phyloP scores from a whole-genome alignment of 2,329 filamentous ascomycete species.

The Albifimbria verrucaria region DNA sequence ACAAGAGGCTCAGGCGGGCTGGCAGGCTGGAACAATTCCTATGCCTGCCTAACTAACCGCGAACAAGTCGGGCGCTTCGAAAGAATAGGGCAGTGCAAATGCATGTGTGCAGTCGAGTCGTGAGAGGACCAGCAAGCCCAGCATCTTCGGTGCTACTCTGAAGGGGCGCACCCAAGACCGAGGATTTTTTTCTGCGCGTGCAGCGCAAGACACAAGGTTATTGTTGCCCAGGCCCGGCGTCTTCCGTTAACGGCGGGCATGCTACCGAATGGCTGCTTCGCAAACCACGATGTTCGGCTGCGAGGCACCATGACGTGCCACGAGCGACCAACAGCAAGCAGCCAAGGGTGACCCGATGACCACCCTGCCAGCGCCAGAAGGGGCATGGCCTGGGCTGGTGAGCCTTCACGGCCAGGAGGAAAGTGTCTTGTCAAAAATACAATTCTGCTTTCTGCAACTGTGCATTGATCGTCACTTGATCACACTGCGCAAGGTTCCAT shows the following conservation, averaged over 20 bases:
- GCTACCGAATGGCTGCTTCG: not conserved
- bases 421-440: not conserved
- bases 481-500: not conserved
- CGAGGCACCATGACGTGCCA: not conserved
- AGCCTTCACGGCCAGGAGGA: too few relatives aligned
- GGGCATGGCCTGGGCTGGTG: not conserved
- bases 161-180: not conserved
- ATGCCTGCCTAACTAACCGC: too few relatives aligned
- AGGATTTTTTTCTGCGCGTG: not conserved
- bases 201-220: not conserved
- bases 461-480: not conserved
- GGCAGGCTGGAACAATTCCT: too few relatives aligned
- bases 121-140: not conserved
- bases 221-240: not conserved
- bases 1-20: too few relatives aligned
- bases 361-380: not conserved
- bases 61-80: too few relatives aligned
- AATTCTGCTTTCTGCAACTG: not conserved
- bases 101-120: too few relatives aligned
- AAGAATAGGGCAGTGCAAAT: too few relatives aligned
- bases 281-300: too few relatives aligned
- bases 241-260: not conserved
- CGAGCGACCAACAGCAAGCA: not conserved
- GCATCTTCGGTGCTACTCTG: not conserved
- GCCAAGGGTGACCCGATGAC: not conserved